A percentile compares a stretch with the other conserved stretches of the same genome.
These are phyloP conservation scores for Gyromitra esculenta DNA, from an alignment of 2,329 filamentous ascomycete genomes.

Conservation along the genomic window DNA sequence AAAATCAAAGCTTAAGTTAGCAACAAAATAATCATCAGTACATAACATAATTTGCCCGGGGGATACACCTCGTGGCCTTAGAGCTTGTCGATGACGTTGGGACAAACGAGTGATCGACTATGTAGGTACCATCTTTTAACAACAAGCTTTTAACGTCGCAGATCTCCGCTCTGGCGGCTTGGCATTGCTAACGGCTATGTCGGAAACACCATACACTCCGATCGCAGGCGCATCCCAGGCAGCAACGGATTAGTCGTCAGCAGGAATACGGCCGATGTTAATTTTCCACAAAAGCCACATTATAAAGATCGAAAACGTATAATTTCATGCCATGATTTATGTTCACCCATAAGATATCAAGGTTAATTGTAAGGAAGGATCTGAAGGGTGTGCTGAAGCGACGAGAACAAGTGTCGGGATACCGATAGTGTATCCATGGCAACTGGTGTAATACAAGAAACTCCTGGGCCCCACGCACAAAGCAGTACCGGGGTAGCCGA, in stretches of 20 bases:
- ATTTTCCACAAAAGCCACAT: neutral
- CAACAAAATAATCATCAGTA: neutral
- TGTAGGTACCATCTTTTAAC: neutral
- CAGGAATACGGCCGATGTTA: neutral
- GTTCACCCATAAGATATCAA: neutral
- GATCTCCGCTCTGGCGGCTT: neutral
- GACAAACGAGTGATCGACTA: neutral
- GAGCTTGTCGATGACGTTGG: neutral
- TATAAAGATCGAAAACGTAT: neutral
- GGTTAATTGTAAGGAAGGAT: neutral
- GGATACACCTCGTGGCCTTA: too few relatives aligned
- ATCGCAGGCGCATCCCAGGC: neutral
- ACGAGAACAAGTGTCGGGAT: neutral
- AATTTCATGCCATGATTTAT: neutral
- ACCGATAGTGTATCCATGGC: constrained; percentile 1
- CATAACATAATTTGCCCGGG: too few relatives aligned
- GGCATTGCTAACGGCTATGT: neutral
- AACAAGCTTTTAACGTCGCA: neutral
- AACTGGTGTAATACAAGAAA: neutral
- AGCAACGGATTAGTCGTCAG: neutral
- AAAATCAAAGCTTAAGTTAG: neutral
- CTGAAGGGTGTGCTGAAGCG: neutral
- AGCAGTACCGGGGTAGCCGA: neutral
- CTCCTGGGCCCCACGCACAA: neutral
- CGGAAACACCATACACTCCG: neutral